phyloP scores from a whole-genome alignment of 2,329 filamentous ascomycete species.

The Geosmithia morbida region DNA sequence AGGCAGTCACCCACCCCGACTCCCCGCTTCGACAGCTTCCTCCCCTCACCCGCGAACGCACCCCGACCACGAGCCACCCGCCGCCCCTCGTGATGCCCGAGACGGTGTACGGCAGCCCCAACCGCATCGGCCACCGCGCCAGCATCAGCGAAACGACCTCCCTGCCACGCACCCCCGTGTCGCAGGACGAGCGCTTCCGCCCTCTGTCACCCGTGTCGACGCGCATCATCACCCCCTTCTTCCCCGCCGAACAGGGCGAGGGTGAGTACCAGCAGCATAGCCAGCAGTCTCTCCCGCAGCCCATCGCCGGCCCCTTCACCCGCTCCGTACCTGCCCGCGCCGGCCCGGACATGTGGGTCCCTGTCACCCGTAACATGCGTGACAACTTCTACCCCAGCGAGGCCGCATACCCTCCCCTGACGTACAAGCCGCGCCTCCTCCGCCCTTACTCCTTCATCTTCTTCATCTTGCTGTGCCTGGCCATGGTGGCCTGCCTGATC shows the following conservation, averaged over 20 bases:
- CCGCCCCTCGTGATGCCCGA: constrained; percentile 1
- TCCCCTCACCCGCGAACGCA: neutral
- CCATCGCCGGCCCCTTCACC: constrained; percentile 2
- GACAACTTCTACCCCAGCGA: constrained; percentile 22
- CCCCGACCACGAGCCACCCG: neutral
- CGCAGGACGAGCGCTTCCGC: neutral
- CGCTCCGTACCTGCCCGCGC: constrained; percentile 1
- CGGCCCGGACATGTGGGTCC: constrained; percentile 12
- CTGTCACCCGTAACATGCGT: constrained; percentile 17
- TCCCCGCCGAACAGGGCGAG: neutral
- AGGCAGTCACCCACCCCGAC: neutral
- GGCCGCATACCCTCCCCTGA: constrained; percentile 34
- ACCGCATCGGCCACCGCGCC: neutral
- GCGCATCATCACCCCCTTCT: neutral
- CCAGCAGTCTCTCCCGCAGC: neutral
- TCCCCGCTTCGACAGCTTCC: neutral
- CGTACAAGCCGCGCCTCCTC: constrained; percentile 58
- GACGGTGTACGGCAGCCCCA: constrained; percentile 1
- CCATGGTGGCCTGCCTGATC: constrained; percentile 59
- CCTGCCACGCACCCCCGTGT: neutral
- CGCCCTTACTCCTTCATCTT: constrained; percentile 48
- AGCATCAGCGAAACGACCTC: neutral
- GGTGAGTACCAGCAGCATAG: neutral
- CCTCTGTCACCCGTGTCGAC: constrained; percentile 1
- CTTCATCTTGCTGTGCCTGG: constrained; percentile 44